Evolutionary conservation across 306 rosid species (phyloP).

Genomic region (Oemleria cerasiformis): DNA sequence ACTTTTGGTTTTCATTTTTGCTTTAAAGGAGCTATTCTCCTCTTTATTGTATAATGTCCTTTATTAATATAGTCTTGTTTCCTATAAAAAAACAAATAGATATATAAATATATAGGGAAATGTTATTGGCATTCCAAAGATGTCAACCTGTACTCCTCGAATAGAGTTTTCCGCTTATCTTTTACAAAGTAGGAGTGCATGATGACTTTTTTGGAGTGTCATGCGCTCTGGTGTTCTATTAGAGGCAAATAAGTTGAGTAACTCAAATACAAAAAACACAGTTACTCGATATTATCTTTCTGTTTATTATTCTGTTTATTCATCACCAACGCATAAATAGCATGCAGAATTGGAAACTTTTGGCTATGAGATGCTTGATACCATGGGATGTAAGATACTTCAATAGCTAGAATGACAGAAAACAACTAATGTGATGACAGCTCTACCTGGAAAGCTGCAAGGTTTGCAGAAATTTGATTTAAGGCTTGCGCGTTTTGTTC

Average conservation of each 20-base stretch:
- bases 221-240: background rate
- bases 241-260: background rate
- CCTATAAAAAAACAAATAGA: background rate
- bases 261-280: background rate
- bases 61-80: background rate
- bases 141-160: too few species aligned
- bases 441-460: constrained; percentile 43
- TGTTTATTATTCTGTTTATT: background rate
- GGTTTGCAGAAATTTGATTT: constrained; percentile 46
- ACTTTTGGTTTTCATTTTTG: background rate
- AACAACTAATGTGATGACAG: background rate
- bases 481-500: constrained; percentile 45
- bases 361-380: background rate
- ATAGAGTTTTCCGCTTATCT: too few species aligned
- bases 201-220: too few species aligned
- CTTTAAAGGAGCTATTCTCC: background rate
- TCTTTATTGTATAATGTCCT: background rate
- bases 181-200: too few species aligned
- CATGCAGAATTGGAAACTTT: background rate
- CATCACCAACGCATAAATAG: background rate
- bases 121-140: too few species aligned
- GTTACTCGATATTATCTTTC: background rate
- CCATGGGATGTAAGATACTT: background rate
- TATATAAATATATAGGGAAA: too few species aligned
- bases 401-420: background rate